Evolutionary conservation across 176 grass and related monocot species (phyloP), one percentile per base, ranked within the genome.

Genomic region (Phoenix roebelenii): DNA sequence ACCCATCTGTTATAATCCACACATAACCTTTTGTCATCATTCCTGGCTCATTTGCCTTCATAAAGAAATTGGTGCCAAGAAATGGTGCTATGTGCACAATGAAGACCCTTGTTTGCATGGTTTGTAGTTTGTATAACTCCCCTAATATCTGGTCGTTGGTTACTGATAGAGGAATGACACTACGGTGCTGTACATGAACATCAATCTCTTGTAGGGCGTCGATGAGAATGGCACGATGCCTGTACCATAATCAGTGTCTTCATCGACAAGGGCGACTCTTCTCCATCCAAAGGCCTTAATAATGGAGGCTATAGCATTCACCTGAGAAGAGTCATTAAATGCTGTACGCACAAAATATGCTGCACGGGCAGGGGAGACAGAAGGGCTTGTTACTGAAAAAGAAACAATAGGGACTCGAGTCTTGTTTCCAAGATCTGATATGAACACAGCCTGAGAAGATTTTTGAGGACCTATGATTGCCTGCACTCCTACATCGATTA

Each of bases 371-470:
- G 68, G 71, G 2, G 60, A 72, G 50, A 84, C 61, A 7, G 64
- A 30, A 2, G 88, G 79, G 55, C 71, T 86, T 2, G 83, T 87
- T 63, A 79, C 60, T n/a, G 80, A 80, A 66, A 83, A 83, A 51
- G 83, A 83, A 49, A 92, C 35, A 15, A 87, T 26, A 0, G 77
- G 88, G 4, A 92, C 80, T 5, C 75, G 55, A 25, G 69, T 76
- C 50, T 59, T 74, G 49, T 72, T 80, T 3, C 89, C 80, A 29
- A 93, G 23, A 30, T 84, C 16, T 19, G 70, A 65, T 15, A 93
- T 25, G 59, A 93, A 93, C 3, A 16, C 19, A 2, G 74, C 74
- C 23, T 93, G 61, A 1, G 66, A 53, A 23, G 83, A 91, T 28
- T 74, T 74, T 54, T 63, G 72, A 1, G 79, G 88, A 2, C 79